Evolutionary conservation across 495 filamentous ascomycete genomes (phyloP), one percentile per base, ranked within the genome.

Genomic region (Hypoxylon lienhwacheense): DNA sequence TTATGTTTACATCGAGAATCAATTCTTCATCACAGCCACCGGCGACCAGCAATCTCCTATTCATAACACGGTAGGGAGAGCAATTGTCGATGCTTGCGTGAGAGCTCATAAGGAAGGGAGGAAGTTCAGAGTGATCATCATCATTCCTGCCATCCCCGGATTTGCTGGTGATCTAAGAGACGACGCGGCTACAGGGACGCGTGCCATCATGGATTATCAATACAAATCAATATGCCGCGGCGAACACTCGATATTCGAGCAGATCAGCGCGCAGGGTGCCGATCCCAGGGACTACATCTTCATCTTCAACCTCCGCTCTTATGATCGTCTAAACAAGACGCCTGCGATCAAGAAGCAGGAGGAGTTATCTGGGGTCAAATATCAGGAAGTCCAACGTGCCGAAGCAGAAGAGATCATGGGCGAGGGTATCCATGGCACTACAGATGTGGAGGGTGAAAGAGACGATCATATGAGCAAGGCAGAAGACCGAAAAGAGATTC

Each of bases 181-280:
- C 11, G 83, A 86, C 55, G 89, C 85, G 19, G 92, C 93, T 0
- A 80, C 79, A 14, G 92, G 93, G 16, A 97, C 92, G 0, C 73
- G 90, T 48, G 91, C 91, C 2, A 98, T 97, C 65, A 98, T 98
- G 90, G 91, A 96, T 65, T 98, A 97, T 67, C 92, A 97, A 67
- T 98, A 92, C 73, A 97, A 93, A 67, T 93, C 90, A 1, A 95
- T 98, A 51, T 85, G 85, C 61, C 87, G 92, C 8, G 92, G 93
- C 1, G 85, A 95, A 59, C 77, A 96, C 66, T 95, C 89, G 7
- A 97, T 97, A 40, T 91, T 86, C 61, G 86, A 80, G 11, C 87
- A 87, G 59, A 83, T 97, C 20, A 69, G 77, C 16, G 85, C 85
- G 3, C 80, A 89, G 57, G 92, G 89, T 2, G 81, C 96, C 11